Conservation (phyloP, 352 stramenopile genomes). For the Phytophthora litchii region DNA sequence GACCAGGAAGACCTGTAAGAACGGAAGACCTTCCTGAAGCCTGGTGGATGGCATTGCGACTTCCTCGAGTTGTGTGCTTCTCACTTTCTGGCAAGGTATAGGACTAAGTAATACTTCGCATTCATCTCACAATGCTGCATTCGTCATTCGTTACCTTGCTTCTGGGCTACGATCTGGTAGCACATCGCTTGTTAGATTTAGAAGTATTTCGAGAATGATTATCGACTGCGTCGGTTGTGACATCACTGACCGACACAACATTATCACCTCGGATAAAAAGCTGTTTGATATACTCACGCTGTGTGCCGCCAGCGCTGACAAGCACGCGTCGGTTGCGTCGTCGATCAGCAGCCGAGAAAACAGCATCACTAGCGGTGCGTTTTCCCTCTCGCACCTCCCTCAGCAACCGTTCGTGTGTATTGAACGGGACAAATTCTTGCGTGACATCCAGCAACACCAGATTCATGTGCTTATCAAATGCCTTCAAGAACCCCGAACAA, state of each 20-base stretch:
- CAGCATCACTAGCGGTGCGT: conserved; percentile 17
- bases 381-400: conserved; percentile 42
- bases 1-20: conserved; percentile 28
- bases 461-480: conserved; percentile 97
- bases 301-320: conserved; percentile 27
- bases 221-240: conserved; percentile 27
- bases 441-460: conserved; percentile 91
- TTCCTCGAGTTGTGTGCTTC: not conserved
- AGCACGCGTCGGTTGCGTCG: conserved; percentile 50
- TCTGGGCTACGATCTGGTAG: conserved; percentile 13
- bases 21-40: conserved; percentile 1
- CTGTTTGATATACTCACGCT: conserved; percentile 74
- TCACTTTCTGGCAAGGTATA: not conserved
- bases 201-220: not conserved
- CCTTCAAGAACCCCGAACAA: conserved; percentile 91
- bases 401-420: conserved; percentile 37
- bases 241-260: conserved; percentile 77
- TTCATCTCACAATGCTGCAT: conserved; percentile 11
- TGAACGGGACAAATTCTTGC: conserved; percentile 65
- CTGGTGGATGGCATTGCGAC: not conserved
- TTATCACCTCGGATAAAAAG: conserved; percentile 94
- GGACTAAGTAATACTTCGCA: conserved; percentile 25
- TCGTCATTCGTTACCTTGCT: conserved; percentile 17
- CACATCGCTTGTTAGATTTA: conserved; percentile 5
- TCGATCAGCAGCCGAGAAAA: conserved; percentile 58